Evolutionary conservation across 2,329 filamentous ascomycete species (phyloP).

Genomic region (Nemania serpens): DNA sequence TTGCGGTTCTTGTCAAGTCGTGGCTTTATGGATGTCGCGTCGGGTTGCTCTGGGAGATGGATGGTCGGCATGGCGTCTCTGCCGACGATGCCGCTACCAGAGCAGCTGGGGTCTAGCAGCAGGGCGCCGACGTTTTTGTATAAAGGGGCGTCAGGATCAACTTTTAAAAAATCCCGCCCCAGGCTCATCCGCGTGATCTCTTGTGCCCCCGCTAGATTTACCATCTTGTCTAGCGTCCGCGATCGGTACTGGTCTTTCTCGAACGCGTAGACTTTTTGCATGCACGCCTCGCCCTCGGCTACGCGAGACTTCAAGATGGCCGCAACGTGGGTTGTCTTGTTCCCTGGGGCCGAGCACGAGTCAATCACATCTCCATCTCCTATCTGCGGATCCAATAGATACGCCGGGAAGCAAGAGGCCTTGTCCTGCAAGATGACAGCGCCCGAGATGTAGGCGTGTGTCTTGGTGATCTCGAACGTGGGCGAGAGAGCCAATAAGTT

Average conservation of each 20-base stretch:
- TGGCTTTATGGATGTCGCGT: constrained; percentile 47
- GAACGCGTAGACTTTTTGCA: constrained; percentile 70
- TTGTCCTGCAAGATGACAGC: constrained; percentile 93
- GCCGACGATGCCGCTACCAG: constrained; percentile 91
- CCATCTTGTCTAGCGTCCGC: constrained; percentile 82
- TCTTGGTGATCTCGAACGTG: constrained; percentile 72
- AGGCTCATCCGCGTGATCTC: constrained; percentile 68
- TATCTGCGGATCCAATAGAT: constrained; percentile 72
- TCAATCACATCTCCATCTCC: constrained; percentile 82
- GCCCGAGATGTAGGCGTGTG: constrained; percentile 73
- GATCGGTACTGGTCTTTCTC: constrained; percentile 76
- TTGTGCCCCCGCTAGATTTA: constrained; percentile 74
- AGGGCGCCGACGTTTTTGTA: constrained; percentile 78
- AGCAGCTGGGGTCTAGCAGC: constrained; percentile 91
- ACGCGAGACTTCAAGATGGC: constrained; percentile 64
- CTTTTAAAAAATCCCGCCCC: constrained; percentile 80
- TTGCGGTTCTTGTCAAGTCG: constrained; percentile 45
- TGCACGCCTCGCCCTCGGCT: constrained; percentile 41
- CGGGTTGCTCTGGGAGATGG: constrained; percentile 55
- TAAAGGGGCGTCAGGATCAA: constrained; percentile 65
- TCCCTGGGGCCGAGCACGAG: constrained; percentile 91
- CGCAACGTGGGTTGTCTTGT: constrained; percentile 94
- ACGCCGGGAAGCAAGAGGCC: constrained; percentile 94
- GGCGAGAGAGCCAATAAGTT: constrained; percentile 80
- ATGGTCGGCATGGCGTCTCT: constrained; percentile 77